Evolutionary conservation across 768 basidiomycete species (phyloP).

Genomic region (Multifurca ochricompacta): DNA sequence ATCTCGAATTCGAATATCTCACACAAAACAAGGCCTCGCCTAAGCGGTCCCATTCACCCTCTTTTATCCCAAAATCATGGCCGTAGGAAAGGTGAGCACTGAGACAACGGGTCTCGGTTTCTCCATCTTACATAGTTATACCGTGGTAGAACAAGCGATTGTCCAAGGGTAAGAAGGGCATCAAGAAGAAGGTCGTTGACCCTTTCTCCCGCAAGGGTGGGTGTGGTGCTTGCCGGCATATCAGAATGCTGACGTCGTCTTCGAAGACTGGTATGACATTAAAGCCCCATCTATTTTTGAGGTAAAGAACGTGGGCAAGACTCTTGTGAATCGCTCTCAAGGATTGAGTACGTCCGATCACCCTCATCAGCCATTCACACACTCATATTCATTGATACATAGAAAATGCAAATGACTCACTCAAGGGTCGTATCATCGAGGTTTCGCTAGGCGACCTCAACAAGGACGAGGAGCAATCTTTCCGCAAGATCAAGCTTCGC

Average conservation of each 20-base stretch:
- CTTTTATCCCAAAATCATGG: conserved; percentile 48
- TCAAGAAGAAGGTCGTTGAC: conserved; percentile 99
- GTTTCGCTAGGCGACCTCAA: conserved; percentile 95
- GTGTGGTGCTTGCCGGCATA: too few species aligned
- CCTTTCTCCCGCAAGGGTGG: conserved; percentile 98
- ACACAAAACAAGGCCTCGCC: conserved; percentile 46
- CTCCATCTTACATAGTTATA: neutral
- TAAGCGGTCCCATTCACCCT: conserved; percentile 36
- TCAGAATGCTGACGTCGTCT: neutral
- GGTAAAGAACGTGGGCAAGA: conserved; percentile 94
- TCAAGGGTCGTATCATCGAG: conserved; percentile 95
- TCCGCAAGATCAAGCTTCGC: conserved; percentile 99
- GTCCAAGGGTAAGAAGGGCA: conserved; percentile 96
- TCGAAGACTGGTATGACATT: conserved; percentile 97
- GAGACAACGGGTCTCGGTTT: neutral
- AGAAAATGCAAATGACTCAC: conserved; percentile 99
- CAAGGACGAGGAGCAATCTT: conserved; percentile 99
- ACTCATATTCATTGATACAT: conserved; percentile 14
- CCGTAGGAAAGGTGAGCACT: conserved; percentile 77
- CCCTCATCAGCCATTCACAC: conserved; percentile 4
- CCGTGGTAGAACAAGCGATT: conserved; percentile 83
- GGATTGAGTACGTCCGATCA: conserved; percentile 76
- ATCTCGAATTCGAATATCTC: conserved; percentile 24
- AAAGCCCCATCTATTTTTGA: conserved; percentile 99
- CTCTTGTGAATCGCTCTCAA: conserved; percentile 94